Percentiles rank a stretch among this genome's conserved stretches.
phyloP scores from a whole-genome alignment of 2,329 filamentous ascomycete genomes.

The Pseudogymnoascus sp. region DNA sequence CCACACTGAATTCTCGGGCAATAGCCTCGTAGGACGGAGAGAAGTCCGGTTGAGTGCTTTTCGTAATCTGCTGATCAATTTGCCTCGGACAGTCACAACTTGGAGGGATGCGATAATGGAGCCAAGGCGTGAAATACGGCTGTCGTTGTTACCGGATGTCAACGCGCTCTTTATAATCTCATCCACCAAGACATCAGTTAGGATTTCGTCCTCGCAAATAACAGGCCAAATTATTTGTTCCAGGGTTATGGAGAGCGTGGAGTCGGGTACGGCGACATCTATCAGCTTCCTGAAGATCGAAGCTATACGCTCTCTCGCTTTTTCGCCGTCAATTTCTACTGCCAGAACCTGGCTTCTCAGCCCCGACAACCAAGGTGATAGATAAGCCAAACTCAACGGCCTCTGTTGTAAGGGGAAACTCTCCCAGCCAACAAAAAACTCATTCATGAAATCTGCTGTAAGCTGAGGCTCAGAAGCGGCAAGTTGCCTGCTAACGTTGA shows the following conservation, averaged over 20 bases:
- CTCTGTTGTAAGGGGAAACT: constrained; percentile 61
- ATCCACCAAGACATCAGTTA: constrained; percentile 59
- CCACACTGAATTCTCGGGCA: constrained; percentile 62
- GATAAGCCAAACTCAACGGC: constrained; percentile 58
- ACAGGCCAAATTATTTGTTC: constrained; percentile 59
- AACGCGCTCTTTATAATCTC: constrained; percentile 58
- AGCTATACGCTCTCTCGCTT: constrained; percentile 56
- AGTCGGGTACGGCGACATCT: constrained; percentile 54
- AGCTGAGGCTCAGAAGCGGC: constrained; percentile 57
- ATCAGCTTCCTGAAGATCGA: constrained; percentile 58
- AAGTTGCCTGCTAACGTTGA: constrained; percentile 56
- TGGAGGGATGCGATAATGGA: constrained; percentile 56
- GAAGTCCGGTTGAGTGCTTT: constrained; percentile 62
- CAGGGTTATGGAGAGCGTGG: constrained; percentile 49
- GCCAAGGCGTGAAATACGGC: constrained; percentile 50
- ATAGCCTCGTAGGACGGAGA: constrained; percentile 53
- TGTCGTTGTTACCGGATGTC: constrained; percentile 42
- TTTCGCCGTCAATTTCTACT: constrained; percentile 54
- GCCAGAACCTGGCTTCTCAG: constrained; percentile 51
- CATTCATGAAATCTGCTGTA: constrained; percentile 61
- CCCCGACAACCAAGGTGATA: constrained; percentile 60
- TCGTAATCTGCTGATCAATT: constrained; percentile 54
- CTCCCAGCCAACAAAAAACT: constrained; percentile 66
- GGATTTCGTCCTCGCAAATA: constrained; percentile 55
- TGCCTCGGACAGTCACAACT: constrained; percentile 57